Percentiles rank a stretch among this genome's conserved stretches.
Evolutionary conservation across 805 yeast species (phyloP).

Genomic region (Zygoascus biomembranicola): DNA sequence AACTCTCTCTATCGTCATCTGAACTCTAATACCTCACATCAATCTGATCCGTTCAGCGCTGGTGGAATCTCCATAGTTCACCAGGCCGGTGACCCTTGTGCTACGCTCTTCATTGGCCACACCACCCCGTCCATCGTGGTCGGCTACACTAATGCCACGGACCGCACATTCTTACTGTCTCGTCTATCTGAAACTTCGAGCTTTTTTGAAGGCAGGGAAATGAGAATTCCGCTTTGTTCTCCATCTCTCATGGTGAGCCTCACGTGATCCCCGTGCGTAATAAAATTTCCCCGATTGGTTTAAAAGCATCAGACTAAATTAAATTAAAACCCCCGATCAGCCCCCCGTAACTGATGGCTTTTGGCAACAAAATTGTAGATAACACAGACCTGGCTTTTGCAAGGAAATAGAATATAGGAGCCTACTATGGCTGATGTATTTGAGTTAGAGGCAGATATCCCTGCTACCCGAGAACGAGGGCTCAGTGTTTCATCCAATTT

Average conservation of each 20-base stretch:
- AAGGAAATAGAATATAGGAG: background rate
- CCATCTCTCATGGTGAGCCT: background rate
- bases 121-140: conserved; percentile 19
- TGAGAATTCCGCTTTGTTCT: background rate
- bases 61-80: background rate
- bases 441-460: background rate
- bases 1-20: background rate
- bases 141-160: conserved; percentile 6
- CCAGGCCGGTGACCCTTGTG: background rate
- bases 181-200: background rate
- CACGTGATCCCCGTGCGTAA: background rate
- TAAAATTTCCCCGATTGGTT: background rate
- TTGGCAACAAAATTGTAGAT: background rate
- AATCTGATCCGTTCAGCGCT: background rate
- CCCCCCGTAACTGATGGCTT: background rate
- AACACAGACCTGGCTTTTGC: background rate
- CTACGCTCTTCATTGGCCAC: conserved; percentile 14
- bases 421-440: conserved; percentile 18
- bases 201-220: background rate
- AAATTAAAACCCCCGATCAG: background rate
- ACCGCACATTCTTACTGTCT: background rate
- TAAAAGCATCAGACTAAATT: background rate
- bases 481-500: conserved; percentile 3
- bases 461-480: background rate
- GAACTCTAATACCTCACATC: background rate